Evolutionary conservation across 2,329 filamentous ascomycete species (phyloP), one percentile per base, ranked within the genome.

Genomic region (Talaromyces sp.): DNA sequence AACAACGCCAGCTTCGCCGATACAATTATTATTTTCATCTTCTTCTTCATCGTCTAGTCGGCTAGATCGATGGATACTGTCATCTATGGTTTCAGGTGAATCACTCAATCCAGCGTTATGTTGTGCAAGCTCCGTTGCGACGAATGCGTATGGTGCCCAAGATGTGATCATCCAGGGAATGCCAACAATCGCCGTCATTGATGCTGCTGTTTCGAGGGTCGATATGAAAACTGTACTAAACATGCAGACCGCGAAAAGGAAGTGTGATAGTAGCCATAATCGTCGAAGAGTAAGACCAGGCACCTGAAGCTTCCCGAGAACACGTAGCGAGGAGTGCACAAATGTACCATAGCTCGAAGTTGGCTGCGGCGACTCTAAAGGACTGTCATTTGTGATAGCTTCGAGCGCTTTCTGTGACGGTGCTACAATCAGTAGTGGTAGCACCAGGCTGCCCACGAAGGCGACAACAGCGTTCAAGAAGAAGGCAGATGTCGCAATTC

Each of bases 81-180:
- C 51, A 13, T 31, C 27, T 22, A 34, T 22, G 5, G n/a, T 36
- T 1, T 25, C n/a, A 3, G n/a, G 27, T 19, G n/a, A 51, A 36
- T 19, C 22, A 0, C 1, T 56, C n/a, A 11, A 25, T 34, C 29
- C 84, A 27, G 89, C 87, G 73, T 97, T 91, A 6, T 92, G 89
- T 67, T 89, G 90, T 67, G 90, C 91, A 68, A 98, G 93, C 76
- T 98, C 94, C 5, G 92, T 92, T 54, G 92, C 93, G 75, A 98
- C 97, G 71, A 98, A 91, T 45, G 94, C 93, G 81, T 93, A 98
- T 0, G 94, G 94, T 0, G 93, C 94, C 94, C 94, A 98, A 29
- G 96, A 86, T 1, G 93, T 92, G 72, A 97, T 81, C 27, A 93
- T 93, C 94, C 94, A 98, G 0, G 92, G 93, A 66, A 97, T 88